These are phyloP conservation scores for Pichia sorboxylosa DNA, from an alignment of 1,139 yeast species.

Conservation along the genomic window DNA sequence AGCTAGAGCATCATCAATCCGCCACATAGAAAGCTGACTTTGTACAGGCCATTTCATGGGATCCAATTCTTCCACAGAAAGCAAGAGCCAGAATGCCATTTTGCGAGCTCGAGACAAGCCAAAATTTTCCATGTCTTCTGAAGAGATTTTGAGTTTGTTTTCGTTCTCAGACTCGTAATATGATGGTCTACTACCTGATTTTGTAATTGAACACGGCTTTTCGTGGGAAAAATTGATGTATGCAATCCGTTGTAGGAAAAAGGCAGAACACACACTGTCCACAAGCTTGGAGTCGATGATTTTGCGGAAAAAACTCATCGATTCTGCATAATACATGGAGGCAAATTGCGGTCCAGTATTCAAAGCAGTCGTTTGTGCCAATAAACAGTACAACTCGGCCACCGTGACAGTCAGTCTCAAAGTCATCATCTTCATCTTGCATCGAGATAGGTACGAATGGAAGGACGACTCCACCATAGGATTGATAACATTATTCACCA, in stretches of 20 bases:
- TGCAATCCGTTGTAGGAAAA: conserved; percentile 27
- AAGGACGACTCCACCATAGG: conserved; percentile 59
- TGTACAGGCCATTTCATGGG: conserved; percentile 18
- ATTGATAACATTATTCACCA: conserved; percentile 48
- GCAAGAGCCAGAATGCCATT: conserved; percentile 65
- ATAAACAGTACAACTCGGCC: conserved; percentile 35
- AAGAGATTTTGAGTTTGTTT: conserved; percentile 25
- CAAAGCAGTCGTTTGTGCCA: conserved; percentile 20
- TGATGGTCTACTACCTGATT: not conserved
- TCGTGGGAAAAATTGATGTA: conserved; percentile 26
- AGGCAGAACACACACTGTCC: conserved; percentile 31
- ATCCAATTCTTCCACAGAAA: conserved; percentile 49
- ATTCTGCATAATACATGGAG: conserved; percentile 35
- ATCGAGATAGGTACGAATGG: conserved; percentile 51
- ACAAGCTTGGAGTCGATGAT: conserved; percentile 31
- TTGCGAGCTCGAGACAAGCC: conserved; percentile 60
- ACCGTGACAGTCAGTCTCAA: conserved; percentile 34
- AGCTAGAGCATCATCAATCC: conserved; percentile 15
- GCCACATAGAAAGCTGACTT: conserved; percentile 14
- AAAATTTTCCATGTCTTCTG: conserved; percentile 28
- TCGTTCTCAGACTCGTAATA: conserved; percentile 29
- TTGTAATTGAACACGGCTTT: conserved; percentile 20
- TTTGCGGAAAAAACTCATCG: conserved; percentile 37
- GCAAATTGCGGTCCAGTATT: conserved; percentile 8
- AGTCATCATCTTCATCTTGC: conserved; percentile 52